These are phyloP conservation scores for Pythium plurisporium DNA, from an alignment of 352 stramenopile species.

Conservation along the genomic window DNA sequence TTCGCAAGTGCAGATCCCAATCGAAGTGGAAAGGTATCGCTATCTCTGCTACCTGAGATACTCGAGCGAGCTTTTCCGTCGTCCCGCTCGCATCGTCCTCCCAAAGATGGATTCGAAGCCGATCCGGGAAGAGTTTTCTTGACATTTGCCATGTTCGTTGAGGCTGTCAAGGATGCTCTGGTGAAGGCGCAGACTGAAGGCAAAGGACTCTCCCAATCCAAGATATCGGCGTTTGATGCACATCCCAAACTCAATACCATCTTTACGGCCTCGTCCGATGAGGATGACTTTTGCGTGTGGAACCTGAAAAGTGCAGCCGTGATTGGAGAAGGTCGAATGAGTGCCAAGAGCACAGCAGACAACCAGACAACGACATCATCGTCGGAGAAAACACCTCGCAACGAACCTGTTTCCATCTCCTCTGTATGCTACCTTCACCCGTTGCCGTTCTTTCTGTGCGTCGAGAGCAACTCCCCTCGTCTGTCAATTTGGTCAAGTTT, in stretches of 20 bases:
- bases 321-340: constrained; percentile 17
- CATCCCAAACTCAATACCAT: constrained; percentile 24
- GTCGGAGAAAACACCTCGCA: too few relatives aligned
- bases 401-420: too few relatives aligned
- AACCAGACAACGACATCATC: neutral
- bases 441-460: constrained; percentile 36
- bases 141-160: constrained; percentile 27
- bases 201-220: neutral
- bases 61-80: constrained; percentile 25
- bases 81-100: neutral
- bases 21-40: constrained; percentile 12
- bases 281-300: constrained; percentile 44
- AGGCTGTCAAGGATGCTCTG: constrained; percentile 27
- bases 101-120: neutral
- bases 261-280: constrained; percentile 27
- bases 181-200: neutral
- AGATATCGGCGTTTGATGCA: constrained; percentile 30
- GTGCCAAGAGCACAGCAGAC: neutral
- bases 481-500: constrained; percentile 41
- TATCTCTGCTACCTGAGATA: constrained; percentile 12
- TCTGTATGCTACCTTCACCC: constrained; percentile 34
- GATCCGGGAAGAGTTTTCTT: neutral
- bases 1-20: constrained; percentile 19
- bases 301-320: constrained; percentile 37
- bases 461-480: constrained; percentile 25